Base-by-base conservation (phyloP, 2,329 filamentous ascomycete genomes). In the Beauveria pseudobassiana region DNA sequence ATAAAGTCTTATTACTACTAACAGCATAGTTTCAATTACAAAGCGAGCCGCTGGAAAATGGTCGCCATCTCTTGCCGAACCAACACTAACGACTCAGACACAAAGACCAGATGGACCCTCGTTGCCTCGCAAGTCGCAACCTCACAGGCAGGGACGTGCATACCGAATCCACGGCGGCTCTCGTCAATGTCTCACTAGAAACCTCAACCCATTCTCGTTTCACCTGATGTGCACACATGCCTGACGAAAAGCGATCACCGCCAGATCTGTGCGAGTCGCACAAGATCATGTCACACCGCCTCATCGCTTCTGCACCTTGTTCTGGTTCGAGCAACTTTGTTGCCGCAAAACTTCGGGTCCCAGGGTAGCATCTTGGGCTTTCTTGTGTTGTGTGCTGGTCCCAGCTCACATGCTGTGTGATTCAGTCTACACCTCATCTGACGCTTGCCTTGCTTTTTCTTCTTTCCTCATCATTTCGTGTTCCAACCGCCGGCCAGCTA, bases 211-310 rank as follows among this genome's bases (percentile, higher is more conserved):
- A n/a, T 43, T 8, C 28, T 20, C 50, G 40, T 45, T 28, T 61
- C 49, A 50, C 58, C 48, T 40, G 24, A 45, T 30, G 42, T 45
- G 9, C 10, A 14, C 28, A 61, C 49, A 54, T 28, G 5, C 26
- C 50, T 43, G 58, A 54, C 43, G 24, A 38, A 12, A 40, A 38
- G 20, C 58, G 40, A 60, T 53, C 58, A 60, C 58, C 49, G 49
- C 49, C 49, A 53, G 58, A 60, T 61, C 58, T 40, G 49, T 61
- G 49, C 50, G 20, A 61, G 26, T 43, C 34, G 22, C 46, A 51
- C 58, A 46, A 53, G 50, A 53, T 53, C 42, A 53, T 30, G 42
- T 45, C n/a, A n/a, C 38, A 59, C 57, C 34, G 10, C 22, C 46
- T 50, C 24, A 20, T 59, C 20, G 18, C 16, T 26, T 30, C 34